Base-by-base conservation (phyloP, 1,284 basidiomycete genomes). In the Sporisorium iseilematis-ciliati region DNA sequence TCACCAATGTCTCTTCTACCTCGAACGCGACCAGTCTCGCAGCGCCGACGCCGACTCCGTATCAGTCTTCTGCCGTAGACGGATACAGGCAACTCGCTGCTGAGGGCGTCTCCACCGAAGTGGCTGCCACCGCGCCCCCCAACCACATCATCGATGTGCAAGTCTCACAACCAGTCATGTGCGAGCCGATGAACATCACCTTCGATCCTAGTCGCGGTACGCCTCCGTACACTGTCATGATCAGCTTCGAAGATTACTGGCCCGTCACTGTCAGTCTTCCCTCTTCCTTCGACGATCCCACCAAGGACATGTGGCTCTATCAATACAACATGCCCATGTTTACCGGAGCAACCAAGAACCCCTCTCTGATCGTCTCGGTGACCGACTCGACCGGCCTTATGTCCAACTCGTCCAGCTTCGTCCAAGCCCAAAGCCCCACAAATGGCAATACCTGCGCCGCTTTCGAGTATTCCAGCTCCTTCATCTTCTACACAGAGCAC, bases 171-270 rank as follows among this genome's bases (percentile, higher is more conserved):
- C 76, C 79, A 3, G 42, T 46, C 60, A 75, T 70, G 51, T 81
- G 79, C 41, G 43, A 76, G 49, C 51, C 57, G 35, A 65, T 81
- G 61, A 76, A 79, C 62, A 79, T 81, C 66, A 79, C 77, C 23
- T 81, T 78, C 21, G 66, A 78, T 23, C 75, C 78, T 2, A 62
- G 65, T 46, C 48, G 49, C 18, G 79, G 77, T 25, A 75, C 53
- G 8, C 73, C 79, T 3, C 79, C 79, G 4, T 81, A 76, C 45
- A 75, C 75, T 0, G 48, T 81, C 76, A 76, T 78, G 74, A 65
- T 79, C 50, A 68, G 59, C 61, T 42, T 65, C 45, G 72, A 70
- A 38, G 70, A 75, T 41, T 80, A 72, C 59, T 77, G 63, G 57
- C 70, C 78, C 6, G 57, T 75, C 62, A 62, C 56, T 10, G 26